Base-by-base conservation (phyloP, 129 eudicot species). In the Sambucus nigra region DNA sequence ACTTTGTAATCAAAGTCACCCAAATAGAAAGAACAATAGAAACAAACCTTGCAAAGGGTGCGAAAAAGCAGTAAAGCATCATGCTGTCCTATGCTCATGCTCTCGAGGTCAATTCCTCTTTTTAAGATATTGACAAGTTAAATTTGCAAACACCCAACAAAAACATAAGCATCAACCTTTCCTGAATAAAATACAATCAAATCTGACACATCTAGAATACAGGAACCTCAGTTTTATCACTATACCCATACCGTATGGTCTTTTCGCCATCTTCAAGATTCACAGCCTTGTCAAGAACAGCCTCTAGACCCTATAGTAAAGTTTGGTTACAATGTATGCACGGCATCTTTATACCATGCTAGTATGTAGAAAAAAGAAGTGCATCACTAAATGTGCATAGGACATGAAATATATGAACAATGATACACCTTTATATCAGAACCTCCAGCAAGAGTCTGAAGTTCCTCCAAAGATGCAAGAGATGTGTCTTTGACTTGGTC, bases 271-370 rank as follows among this genome's bases (percentile, higher is more conserved):
- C 94, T 78, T 92, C 96, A 75, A 82, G 95, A 54, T 82, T 64
- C 73, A 92, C 92, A 74, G 99, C 99, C 83, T 92, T 92, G 77
- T 92, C 96, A 55, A 92, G 92, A 76, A 80, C 95, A 63, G 99
- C 99, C 70, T 92, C 99, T 70, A 92, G 76, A 61, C 99, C 99
- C 99, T 92, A 58, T 51, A 27, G 47, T 35, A 35, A 35, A 7
- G 12, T 35, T 35, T 35, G 35, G 35, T 3, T 3, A 29, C 35
- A 29, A 29, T 8, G 8, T 29, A 29, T 29, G 8, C 4, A 29
- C 35, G 35, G 8, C 4, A 29, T 8, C 8, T 8, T 29, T 29
- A 8, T 29, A 29, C 35, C 35, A 29, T 29, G 13, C 42, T 35
- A 35, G 42, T 35, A 7, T 12, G 42, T 35, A 35, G 42, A 1